A percentile compares a stretch with the other conserved stretches of the same genome.
phyloP scores from a whole-genome alignment of 768 basidiomycete species.

The Lanmaoa rubissima region DNA sequence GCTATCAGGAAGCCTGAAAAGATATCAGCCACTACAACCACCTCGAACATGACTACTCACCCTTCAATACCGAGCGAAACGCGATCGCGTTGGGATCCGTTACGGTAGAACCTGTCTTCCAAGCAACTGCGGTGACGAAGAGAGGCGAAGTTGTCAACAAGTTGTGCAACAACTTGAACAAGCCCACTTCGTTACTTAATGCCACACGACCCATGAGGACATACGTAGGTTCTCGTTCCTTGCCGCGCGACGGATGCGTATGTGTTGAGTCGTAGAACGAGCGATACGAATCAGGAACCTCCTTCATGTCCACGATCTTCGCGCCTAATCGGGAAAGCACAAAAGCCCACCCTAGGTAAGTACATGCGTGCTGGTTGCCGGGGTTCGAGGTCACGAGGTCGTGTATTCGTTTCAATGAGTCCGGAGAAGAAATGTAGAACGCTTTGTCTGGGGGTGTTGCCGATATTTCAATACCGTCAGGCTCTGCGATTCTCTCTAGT shows the following conservation, averaged over 20 bases:
- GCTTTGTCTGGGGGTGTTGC: slow-evolving; percentile 45
- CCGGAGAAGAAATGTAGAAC: slow-evolving; percentile 61
- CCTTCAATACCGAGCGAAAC: slow-evolving; percentile 82
- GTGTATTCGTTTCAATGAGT: slow-evolving; percentile 64
- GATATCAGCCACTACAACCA: slow-evolving; percentile 1
- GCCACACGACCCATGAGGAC: slow-evolving; percentile 57
- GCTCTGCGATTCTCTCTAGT: slow-evolving; percentile 65
- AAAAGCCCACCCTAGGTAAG: slow-evolving; percentile 83
- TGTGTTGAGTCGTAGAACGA: slow-evolving; percentile 54
- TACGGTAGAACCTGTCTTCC: slow-evolving; percentile 64
- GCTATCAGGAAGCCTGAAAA: slow-evolving; percentile 69
- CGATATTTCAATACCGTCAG: slow-evolving; percentile 49
- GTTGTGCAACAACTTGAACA: slow-evolving; percentile 55
- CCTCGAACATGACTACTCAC: slow-evolving; percentile 37
- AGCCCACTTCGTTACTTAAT: slow-evolving; percentile 54
- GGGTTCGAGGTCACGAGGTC: slow-evolving; percentile 58
- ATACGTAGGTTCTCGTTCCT: slow-evolving; percentile 57
- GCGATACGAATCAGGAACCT: slow-evolving; percentile 54
- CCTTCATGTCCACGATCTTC: slow-evolving; percentile 44
- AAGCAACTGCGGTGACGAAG: slow-evolving; percentile 71
- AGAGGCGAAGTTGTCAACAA: slow-evolving; percentile 69
- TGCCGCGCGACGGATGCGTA: slow-evolving; percentile 42
- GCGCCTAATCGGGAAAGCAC: slow-evolving; percentile 64
- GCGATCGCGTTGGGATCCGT: slow-evolving; percentile 77
- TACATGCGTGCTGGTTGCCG: slow-evolving; percentile 63